A percentile compares a stretch with the other conserved stretches of the same genome.
Evolutionary conservation across 177 flowering plant genomes (phyloP).

Genomic region (Vitis hybrid): DNA sequence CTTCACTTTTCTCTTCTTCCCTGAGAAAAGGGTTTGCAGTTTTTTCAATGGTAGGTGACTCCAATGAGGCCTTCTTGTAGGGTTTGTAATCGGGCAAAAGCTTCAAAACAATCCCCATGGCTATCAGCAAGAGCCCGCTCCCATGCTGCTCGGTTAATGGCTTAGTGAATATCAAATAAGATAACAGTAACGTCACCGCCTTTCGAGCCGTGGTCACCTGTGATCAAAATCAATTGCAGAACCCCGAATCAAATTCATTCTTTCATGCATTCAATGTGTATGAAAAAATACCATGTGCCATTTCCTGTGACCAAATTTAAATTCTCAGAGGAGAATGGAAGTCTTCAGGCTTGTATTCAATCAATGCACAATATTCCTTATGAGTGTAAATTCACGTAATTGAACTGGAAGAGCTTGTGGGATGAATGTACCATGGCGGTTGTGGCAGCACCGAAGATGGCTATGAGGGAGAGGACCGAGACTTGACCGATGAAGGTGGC

Average conservation of each 20-base stretch:
- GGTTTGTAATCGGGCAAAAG: slow-evolving; percentile 70
- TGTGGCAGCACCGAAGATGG: slow-evolving; percentile 93
- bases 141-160: slow-evolving; percentile 92
- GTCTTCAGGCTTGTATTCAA: too few species aligned
- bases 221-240: not conserved
- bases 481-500: slow-evolving; percentile 95
- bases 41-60: slow-evolving; percentile 8
- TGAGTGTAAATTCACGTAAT: too few species aligned
- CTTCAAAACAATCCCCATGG: slow-evolving; percentile 86
- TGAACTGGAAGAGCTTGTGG: not conserved
- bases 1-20: slow-evolving; percentile 12
- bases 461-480: slow-evolving; percentile 90
- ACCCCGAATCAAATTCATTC: not conserved
- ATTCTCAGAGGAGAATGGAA: too few species aligned
- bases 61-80: slow-evolving; percentile 10
- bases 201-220: slow-evolving; percentile 94
- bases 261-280: too few species aligned
- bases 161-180: slow-evolving; percentile 92
- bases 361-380: too few species aligned
- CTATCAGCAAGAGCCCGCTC: slow-evolving; percentile 80
- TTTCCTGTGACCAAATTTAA: too few species aligned
- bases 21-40: slow-evolving; percentile 15
- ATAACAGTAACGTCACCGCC: slow-evolving; percentile 83
- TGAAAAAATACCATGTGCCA: too few species aligned
- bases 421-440: slow-evolving; percentile 77